Evolutionary conservation across 805 yeast genomes (phyloP).

Genomic region (Saccharomycodes ludwigii): DNA sequence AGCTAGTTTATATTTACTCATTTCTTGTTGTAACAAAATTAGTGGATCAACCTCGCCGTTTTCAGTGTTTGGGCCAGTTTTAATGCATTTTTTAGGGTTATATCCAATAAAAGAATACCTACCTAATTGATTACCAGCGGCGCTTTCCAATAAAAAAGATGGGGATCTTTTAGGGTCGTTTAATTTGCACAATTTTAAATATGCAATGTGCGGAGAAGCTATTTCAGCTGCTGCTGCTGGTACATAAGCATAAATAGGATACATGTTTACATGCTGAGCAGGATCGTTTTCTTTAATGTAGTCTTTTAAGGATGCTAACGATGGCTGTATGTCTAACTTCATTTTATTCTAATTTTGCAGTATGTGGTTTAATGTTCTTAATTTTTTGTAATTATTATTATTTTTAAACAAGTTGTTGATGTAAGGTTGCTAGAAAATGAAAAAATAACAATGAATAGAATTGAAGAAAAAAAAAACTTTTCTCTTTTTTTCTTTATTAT

Average conservation of each 20-base stretch:
- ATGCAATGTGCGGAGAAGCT: conserved; percentile 76
- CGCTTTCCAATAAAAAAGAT: conserved; percentile 80
- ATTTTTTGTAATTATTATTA: too few relatives aligned
- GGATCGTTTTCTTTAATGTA: conserved; percentile 28
- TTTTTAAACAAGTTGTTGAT: too few relatives aligned
- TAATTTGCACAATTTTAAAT: conserved; percentile 56
- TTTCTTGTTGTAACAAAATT: conserved; percentile 57
- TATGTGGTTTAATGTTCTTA: too few relatives aligned
- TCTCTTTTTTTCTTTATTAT: too few relatives aligned
- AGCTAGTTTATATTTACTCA: conserved; percentile 53
- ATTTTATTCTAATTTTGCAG: too few relatives aligned
- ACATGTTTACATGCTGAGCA: conserved; percentile 44
- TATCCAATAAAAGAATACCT: conserved; percentile 87
- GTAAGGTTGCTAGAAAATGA: too few relatives aligned
- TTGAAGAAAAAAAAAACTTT: too few relatives aligned
- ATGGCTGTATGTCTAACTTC: conserved; percentile 34
- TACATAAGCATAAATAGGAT: conserved; percentile 68
- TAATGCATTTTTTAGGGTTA: conserved; percentile 68
- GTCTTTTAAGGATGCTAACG: conserved; percentile 30
- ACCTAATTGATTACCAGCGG: conserved; percentile 83
- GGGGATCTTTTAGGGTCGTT: conserved; percentile 48
- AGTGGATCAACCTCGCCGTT: conserved; percentile 66
- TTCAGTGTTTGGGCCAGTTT: conserved; percentile 48
- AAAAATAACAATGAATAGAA: too few relatives aligned
- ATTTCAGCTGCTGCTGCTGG: conserved; percentile 50